phyloP scores from a whole-genome alignment of 371 early-diverging fungal species.

The Circinella minor region DNA sequence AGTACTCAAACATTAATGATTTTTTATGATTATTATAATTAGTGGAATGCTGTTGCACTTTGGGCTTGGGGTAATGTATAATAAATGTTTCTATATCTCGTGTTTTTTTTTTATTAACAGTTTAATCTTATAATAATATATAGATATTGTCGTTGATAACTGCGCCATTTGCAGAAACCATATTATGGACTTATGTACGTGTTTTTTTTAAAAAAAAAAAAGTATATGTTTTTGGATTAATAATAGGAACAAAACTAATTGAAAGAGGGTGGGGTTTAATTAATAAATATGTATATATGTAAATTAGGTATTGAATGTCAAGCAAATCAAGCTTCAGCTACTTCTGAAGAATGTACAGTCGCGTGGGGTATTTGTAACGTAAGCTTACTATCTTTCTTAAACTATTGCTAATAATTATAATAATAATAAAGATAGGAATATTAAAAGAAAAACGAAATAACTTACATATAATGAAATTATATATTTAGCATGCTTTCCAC shows the following conservation, averaged over 20 bases:
- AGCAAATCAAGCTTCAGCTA: slow-evolving; percentile 94
- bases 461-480: not conserved
- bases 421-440: too few species aligned
- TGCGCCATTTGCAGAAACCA: slow-evolving; percentile 99
- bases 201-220: not conserved
- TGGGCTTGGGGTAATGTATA: slow-evolving; percentile 93
- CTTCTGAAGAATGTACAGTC: slow-evolving; percentile 95
- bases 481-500: slow-evolving; percentile 95
- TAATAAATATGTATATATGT: not conserved
- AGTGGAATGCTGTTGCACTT: slow-evolving; percentile 98
- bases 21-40: slow-evolving; percentile 16
- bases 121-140: slow-evolving; percentile 9
- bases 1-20: not conserved
- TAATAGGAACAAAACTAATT: too few species aligned
- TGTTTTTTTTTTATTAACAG: not conserved
- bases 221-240: not conserved
- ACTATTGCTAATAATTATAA: too few species aligned
- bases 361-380: slow-evolving; percentile 99
- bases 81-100: not conserved
- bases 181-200: slow-evolving; percentile 99
- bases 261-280: not conserved
- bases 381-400: slow-evolving; percentile 30
- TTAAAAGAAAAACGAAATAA: too few species aligned
- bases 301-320: slow-evolving; percentile 92
- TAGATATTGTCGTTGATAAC: slow-evolving; percentile 99